Conservation (phyloP, 257 asterid species). For the Rhazya stricta region DNA sequence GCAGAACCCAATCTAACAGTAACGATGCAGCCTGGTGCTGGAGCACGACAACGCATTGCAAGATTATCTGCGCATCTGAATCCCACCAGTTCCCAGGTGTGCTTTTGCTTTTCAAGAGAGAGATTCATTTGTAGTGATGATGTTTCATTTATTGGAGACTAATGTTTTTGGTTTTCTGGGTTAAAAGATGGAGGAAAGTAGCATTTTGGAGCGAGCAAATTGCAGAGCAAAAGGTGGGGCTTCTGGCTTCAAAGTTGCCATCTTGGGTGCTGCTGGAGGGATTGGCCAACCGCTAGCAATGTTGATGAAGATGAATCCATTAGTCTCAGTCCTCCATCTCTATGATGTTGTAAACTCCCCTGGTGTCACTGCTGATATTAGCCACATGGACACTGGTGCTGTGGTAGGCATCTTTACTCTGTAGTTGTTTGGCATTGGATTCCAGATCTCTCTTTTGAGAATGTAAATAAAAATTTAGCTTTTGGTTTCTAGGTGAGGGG, state of each 20-base stretch:
- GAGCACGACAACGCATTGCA: constrained; percentile 62
- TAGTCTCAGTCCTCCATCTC: constrained; percentile 88
- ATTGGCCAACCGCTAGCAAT: constrained; percentile 88
- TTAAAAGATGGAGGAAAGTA: constrained; percentile 48
- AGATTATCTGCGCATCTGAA: constrained; percentile 82
- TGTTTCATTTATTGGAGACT: not conserved
- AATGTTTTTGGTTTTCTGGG: not conserved
- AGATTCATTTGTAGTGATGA: not conserved
- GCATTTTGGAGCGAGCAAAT: constrained; percentile 41
- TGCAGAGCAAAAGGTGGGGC: constrained; percentile 99
- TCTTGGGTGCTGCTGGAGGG: constrained; percentile 95
- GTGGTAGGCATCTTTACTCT: constrained; percentile 41
- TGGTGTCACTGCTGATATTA: constrained; percentile 92
- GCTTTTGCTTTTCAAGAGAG: not conserved
- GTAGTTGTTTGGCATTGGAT: not conserved
- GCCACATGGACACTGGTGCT: constrained; percentile 98
- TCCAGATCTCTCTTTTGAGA: not conserved
- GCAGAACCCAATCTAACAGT: not conserved
- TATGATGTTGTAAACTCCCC: constrained; percentile 94
- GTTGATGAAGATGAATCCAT: constrained; percentile 92
- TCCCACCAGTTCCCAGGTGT: constrained; percentile 67
- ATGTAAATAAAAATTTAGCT: not conserved
- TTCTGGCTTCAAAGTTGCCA: constrained; percentile 88
- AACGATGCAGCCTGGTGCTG: constrained; percentile 36
- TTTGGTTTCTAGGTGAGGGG: constrained; percentile 59